phyloP scores from a whole-genome alignment of 1,139 yeast species.

The Taphrina flavorubra region DNA sequence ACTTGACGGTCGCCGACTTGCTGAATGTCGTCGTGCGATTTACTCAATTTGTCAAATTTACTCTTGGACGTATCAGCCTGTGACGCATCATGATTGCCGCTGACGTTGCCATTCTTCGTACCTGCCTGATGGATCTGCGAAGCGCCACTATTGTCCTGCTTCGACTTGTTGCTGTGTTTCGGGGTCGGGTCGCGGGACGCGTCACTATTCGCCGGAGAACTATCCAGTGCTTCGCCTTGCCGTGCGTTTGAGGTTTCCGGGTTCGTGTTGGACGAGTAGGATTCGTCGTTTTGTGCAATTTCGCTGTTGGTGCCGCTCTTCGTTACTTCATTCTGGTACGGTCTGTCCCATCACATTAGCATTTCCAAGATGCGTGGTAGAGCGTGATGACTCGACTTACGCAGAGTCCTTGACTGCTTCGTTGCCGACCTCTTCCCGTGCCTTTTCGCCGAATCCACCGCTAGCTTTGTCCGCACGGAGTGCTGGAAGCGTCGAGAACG shows the following conservation, averaged over 20 bases:
- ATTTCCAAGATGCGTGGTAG: too few species aligned
- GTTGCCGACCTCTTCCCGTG: constrained; percentile 26
- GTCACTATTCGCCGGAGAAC: constrained; percentile 28
- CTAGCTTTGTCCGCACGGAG: constrained; percentile 23
- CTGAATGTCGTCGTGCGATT: constrained; percentile 22
- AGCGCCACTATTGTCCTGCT: constrained; percentile 1
- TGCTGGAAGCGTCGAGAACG: not conserved
- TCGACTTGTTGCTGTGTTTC: constrained; percentile 17
- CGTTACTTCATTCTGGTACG: constrained; percentile 33
- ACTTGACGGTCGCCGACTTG: constrained; percentile 18
- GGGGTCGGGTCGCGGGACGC: constrained; percentile 23
- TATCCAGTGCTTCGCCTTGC: constrained; percentile 38
- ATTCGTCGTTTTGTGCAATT: constrained; percentile 30
- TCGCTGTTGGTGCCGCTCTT: constrained; percentile 34
- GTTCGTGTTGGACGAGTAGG: constrained; percentile 33
- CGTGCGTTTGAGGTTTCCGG: constrained; percentile 18
- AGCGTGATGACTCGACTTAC: not conserved
- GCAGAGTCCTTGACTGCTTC: constrained; percentile 25
- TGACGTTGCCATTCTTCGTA: constrained; percentile 1
- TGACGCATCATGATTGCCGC: constrained; percentile 12
- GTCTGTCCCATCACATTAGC: constrained; percentile 1
- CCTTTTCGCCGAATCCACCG: constrained; percentile 36
- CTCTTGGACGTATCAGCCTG: constrained; percentile 25
- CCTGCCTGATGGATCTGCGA: constrained; percentile 2
- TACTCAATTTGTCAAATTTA: constrained; percentile 33